These are phyloP conservation scores for Aspergillus hancockii DNA, from an alignment of 495 filamentous ascomycete genomes.

Conservation along the genomic window DNA sequence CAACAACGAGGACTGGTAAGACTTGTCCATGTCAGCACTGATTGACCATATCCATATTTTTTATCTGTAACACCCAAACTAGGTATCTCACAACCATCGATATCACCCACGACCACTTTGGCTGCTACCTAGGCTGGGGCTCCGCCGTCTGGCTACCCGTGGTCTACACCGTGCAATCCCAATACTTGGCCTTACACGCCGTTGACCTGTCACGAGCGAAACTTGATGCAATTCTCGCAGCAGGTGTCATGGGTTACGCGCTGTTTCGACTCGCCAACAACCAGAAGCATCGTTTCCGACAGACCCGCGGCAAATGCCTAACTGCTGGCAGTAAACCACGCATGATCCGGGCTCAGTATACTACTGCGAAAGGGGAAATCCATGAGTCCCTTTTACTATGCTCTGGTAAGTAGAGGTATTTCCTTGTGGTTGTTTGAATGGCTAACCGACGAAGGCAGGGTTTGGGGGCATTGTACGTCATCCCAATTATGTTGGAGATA, in stretches of 20 bases:
- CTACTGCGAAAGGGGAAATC: constrained; percentile 38
- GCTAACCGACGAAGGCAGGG: constrained; percentile 15
- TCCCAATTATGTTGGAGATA: constrained; percentile 50
- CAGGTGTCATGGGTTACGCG: constrained; percentile 42
- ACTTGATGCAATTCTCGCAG: constrained; percentile 28
- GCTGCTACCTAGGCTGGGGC: constrained; percentile 53
- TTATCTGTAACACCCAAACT: too few relatives aligned
- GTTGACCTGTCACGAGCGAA: constrained; percentile 28
- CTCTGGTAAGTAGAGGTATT: constrained; percentile 27
- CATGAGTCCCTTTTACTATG: constrained; percentile 44
- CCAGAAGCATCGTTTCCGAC: constrained; percentile 43
- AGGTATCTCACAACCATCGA: constrained; percentile 53
- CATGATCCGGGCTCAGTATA: constrained; percentile 42
- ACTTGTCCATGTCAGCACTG: too few relatives aligned
- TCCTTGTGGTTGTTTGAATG: too few relatives aligned
- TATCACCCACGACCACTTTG: constrained; percentile 54
- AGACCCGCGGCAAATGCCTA: too few relatives aligned
- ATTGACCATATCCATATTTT: too few relatives aligned
- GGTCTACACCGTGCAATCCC: constrained; percentile 50
- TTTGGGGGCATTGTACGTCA: constrained; percentile 52
- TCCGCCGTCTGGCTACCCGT: constrained; percentile 45
- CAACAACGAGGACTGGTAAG: constrained; percentile 40
- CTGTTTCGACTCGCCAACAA: constrained; percentile 50
- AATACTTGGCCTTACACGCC: constrained; percentile 49
- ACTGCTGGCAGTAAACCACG: constrained; percentile 42